Conservation (phyloP, 1,284 basidiomycete genomes). For the Amylostereum areolatum region DNA sequence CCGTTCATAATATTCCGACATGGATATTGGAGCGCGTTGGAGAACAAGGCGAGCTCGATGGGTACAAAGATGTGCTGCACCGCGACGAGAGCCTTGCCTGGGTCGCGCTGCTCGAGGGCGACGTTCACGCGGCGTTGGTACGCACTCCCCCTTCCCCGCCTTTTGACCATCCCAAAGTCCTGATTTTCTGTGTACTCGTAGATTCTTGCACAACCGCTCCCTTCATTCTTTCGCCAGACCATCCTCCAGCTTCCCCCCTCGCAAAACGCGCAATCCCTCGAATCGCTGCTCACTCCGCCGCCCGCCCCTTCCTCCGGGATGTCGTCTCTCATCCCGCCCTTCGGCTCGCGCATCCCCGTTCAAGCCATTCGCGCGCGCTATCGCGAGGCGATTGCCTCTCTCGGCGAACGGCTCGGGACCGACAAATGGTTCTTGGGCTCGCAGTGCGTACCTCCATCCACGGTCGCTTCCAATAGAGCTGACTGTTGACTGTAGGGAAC, state of each 20-base stretch:
- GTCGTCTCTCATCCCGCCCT: constrained; percentile 52
- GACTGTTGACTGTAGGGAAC: constrained; percentile 36
- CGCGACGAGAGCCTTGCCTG: constrained; percentile 74
- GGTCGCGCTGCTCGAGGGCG: constrained; percentile 68
- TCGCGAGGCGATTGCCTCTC: constrained; percentile 61
- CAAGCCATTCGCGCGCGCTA: constrained; percentile 50
- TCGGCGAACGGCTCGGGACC: constrained; percentile 66
- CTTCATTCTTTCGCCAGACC: constrained; percentile 29
- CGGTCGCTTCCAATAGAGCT: neutral
- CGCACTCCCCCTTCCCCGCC: constrained; percentile 19
- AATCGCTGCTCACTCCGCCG: constrained; percentile 50
- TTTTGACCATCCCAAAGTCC: neutral
- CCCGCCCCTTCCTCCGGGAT: constrained; percentile 66
- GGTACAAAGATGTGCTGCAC: constrained; percentile 51
- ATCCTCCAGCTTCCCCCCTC: constrained; percentile 29
- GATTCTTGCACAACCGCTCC: constrained; percentile 40
- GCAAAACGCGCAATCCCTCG: constrained; percentile 21
- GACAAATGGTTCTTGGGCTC: constrained; percentile 78
- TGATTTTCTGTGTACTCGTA: constrained; percentile 17
- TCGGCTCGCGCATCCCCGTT: constrained; percentile 48
- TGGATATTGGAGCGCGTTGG: constrained; percentile 57
- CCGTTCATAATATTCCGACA: constrained; percentile 58
- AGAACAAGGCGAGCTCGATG: constrained; percentile 47
- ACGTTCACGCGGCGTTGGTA: constrained; percentile 69
- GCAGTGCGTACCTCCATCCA: constrained; percentile 36